A percentile compares a stretch with the other conserved stretches of the same genome.
Evolutionary conservation across 2,329 filamentous ascomycete species (phyloP).

Genomic region (Helicocarpus griseus): DNA sequence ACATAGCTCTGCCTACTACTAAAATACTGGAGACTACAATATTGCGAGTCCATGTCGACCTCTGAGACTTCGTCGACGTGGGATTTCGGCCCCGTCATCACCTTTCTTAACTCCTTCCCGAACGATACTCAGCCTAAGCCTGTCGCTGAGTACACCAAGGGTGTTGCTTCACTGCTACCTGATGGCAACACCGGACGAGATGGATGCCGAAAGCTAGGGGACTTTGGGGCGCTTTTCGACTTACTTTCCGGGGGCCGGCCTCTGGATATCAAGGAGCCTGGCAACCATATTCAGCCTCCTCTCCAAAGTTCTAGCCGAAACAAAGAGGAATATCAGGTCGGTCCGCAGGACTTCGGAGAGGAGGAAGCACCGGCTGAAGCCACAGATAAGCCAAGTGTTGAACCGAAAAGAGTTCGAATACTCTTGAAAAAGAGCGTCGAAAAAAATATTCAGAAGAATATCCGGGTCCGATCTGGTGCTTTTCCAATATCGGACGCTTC

Average conservation of each 20-base stretch:
- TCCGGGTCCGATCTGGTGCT: not conserved
- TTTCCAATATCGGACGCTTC: not conserved
- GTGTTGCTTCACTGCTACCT: conserved; percentile 2
- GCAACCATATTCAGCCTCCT: not conserved
- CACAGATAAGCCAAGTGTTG: not conserved
- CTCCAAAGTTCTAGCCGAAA: not conserved
- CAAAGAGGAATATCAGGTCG: not conserved
- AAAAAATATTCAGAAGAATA: not conserved
- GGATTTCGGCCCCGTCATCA: conserved; percentile 38
- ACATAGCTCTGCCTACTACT: too few species aligned
- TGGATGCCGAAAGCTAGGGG: conserved; percentile 26
- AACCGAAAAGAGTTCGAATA: not conserved
- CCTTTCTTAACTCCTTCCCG: conserved; percentile 31
- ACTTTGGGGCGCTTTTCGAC: conserved; percentile 36
- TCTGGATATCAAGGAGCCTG: conserved; percentile 4
- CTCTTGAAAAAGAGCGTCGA: not conserved
- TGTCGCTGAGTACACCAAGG: conserved; percentile 1
- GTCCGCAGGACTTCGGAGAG: not conserved
- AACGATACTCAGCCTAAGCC: conserved; percentile 11
- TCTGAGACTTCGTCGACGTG: conserved; percentile 25
- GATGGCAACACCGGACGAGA: conserved; percentile 7
- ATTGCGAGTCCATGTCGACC: conserved; percentile 17
- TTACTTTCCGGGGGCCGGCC: conserved; percentile 22
- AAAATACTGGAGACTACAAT: too few species aligned
- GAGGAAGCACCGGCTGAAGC: not conserved